Conservation (phyloP, 106 monocot genomes). For the Hemerocallis citrina region DNA sequence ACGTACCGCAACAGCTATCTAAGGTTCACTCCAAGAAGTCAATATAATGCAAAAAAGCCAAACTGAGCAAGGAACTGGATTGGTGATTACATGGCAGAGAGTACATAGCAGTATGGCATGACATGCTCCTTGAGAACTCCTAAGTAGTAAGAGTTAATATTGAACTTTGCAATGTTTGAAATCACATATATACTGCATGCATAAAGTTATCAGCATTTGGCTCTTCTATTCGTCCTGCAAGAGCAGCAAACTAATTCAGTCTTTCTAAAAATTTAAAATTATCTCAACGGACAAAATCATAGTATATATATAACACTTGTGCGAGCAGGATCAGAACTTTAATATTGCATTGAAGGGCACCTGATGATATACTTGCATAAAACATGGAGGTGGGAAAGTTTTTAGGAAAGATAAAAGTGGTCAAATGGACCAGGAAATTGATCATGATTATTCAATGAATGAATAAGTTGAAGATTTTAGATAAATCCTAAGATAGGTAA, state of each 20-base stretch:
- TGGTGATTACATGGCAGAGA: constrained; percentile 73
- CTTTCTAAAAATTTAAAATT: background rate
- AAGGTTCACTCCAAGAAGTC: background rate
- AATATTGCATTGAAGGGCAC: too few species aligned
- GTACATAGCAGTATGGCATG: constrained; percentile 83
- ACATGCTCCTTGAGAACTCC: constrained; percentile 75
- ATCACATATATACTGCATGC: constrained; percentile 84
- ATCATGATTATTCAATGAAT: too few species aligned
- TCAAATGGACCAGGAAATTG: too few species aligned
- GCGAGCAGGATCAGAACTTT: too few species aligned
- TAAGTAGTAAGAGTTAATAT: constrained; percentile 44
- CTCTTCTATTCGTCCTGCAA: constrained; percentile 62
- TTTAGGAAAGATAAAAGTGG: too few species aligned
- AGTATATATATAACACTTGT: too few species aligned
- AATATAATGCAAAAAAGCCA: constrained; percentile 2
- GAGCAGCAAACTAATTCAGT: background rate
- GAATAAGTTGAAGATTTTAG: too few species aligned
- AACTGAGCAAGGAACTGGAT: constrained; percentile 24
- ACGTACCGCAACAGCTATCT: background rate
- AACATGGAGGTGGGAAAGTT: too few species aligned
- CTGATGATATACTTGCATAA: too few species aligned
- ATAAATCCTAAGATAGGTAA: too few species aligned
- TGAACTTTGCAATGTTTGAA: constrained; percentile 72
- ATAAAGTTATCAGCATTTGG: constrained; percentile 61
- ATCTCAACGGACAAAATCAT: too few species aligned